Percentiles rank a stretch among this genome's conserved stretches.
phyloP scores from a whole-genome alignment of 2,329 filamentous ascomycete species.

The Botryotinia narcissicola region DNA sequence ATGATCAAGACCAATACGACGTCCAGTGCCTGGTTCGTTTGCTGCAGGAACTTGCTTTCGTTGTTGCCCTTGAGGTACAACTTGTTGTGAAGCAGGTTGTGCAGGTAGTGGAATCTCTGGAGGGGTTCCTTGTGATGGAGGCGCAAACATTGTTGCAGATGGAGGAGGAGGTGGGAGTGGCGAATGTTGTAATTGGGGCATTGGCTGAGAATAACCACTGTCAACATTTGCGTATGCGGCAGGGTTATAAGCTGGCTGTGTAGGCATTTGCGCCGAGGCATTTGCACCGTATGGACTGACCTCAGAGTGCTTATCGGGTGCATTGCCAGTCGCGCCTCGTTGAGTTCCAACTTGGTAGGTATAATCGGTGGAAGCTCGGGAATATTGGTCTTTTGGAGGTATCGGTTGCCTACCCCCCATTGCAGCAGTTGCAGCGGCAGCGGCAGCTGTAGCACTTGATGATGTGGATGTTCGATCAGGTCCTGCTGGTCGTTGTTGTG shows the following conservation, averaged over 20 bases:
- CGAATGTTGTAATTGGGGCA: constrained; percentile 36
- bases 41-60: constrained; percentile 67
- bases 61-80: constrained; percentile 32
- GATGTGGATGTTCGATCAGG: constrained; percentile 53
- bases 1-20: constrained; percentile 91
- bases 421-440: constrained; percentile 54
- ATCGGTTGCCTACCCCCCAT: constrained; percentile 37
- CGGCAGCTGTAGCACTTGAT: constrained; percentile 54
- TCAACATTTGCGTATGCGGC: constrained; percentile 68
- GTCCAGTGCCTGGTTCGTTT: constrained; percentile 69
- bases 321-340: constrained; percentile 28
- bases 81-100: constrained; percentile 34
- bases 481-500: constrained; percentile 45
- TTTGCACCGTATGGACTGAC: constrained; percentile 30
- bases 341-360: constrained; percentile 22
- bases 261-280: constrained; percentile 42
- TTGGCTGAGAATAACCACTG: constrained; percentile 46
- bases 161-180: constrained; percentile 33
- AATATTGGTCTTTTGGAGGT: constrained; percentile 32
- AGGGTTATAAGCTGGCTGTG: constrained; percentile 72
- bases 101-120: constrained; percentile 23
- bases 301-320: constrained; percentile 31
- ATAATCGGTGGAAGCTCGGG: constrained; percentile 36
- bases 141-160: constrained; percentile 36
- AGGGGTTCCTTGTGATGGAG: constrained; percentile 34